These are phyloP conservation scores for Zygoascus flipseniorum DNA, from an alignment of 805 yeast genomes.

Conservation along the genomic window DNA sequence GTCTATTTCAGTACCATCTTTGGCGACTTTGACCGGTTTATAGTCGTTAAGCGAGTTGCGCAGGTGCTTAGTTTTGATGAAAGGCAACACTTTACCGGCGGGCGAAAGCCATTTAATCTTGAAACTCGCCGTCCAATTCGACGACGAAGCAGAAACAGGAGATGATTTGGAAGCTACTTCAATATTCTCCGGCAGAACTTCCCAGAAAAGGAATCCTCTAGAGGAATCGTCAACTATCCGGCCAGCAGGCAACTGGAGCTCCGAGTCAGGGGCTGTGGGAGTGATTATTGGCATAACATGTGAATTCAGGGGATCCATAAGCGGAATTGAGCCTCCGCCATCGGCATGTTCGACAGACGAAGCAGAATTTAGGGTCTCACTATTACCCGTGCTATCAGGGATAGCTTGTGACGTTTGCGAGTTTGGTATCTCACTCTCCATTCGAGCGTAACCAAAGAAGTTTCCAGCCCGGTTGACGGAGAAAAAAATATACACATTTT, in stretches of 20 bases:
- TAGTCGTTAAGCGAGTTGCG: conserved; percentile 30
- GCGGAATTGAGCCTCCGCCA: neutral
- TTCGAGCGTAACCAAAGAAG: conserved; percentile 34
- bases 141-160: conserved; percentile 1
- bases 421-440: conserved; percentile 18
- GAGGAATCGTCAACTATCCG: conserved; percentile 21
- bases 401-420: neutral
- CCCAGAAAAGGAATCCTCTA: conserved; percentile 34
- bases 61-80: conserved; percentile 26
- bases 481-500: conserved; percentile 32
- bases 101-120: conserved; percentile 30
- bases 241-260: conserved; percentile 17
- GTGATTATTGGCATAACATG: conserved; percentile 4
- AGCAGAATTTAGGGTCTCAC: neutral
- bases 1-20: conserved; percentile 37
- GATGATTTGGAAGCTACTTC: neutral
- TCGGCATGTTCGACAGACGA: too few species aligned
- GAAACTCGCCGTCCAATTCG: conserved; percentile 32
- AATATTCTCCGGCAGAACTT: conserved; percentile 15
- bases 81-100: conserved; percentile 21
- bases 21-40: conserved; percentile 34
- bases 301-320: neutral
- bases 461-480: conserved; percentile 34
- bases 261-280: conserved; percentile 8
- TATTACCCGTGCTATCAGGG: neutral